Evolutionary conservation across 495 filamentous ascomycete genomes (phyloP), one percentile per base, ranked within the genome.

Genomic region (Pyronema omphalodes): DNA sequence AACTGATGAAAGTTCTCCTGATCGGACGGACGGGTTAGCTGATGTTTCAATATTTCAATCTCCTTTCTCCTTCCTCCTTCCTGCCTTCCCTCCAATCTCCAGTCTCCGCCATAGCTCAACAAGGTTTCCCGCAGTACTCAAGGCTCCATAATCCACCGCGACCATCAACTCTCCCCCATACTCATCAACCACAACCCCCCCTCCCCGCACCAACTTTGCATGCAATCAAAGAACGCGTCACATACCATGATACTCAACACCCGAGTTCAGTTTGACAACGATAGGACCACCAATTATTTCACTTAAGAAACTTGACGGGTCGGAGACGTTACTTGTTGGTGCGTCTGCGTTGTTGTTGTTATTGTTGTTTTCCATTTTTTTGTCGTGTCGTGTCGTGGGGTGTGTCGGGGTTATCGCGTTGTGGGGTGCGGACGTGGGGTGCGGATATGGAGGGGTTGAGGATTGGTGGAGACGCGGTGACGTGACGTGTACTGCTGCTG

Each of bases 251-350:
- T 93, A 98, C 47, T 94, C 81, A 50, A 94, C 84, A 7, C 91
- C 93, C 9, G 86, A 93, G 60, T 98, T 96, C 46, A 98, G 74
- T 67, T 95, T 95, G 48, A 98, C 88, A 0, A 83, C 93, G 51
- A 98, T 93, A 14, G 83, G 78, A 34, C 83, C 82, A 19, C 89
- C 87, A 64, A 93, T 91, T 65, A 96, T 93, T 65, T 94, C 86
- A 65, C 79, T 77, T 44, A 98, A 73, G 65, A 95, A 98, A 49
- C 79, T 76, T 0, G 88, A 93, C 0, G 91, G 91, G 64, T 98
- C 91, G 1, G 23, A 29, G 23, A 29, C 23, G 23, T 29, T 29
- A 64, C 82, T 86, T 37, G 83, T 33, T 1, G 29, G 19, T 1
- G 35, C 29, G 44, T 34, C 11, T 3, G 53, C 34, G 37, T 3